phyloP scores from a whole-genome alignment of 495 filamentous ascomycete species.

The Lophiotrema nucula region DNA sequence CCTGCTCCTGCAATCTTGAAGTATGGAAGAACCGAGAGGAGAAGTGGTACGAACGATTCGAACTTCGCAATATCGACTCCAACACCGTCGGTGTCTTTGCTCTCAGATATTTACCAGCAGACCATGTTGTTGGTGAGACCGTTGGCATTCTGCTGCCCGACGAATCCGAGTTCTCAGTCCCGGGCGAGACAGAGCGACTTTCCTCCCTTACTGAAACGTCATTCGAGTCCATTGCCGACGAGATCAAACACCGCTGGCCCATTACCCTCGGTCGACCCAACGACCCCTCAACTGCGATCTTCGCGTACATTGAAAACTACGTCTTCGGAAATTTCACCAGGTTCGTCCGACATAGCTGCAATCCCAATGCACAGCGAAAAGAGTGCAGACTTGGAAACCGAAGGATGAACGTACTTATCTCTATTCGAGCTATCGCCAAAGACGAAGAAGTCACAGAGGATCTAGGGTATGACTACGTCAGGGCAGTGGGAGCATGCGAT shows the following conservation, averaged over 20 bases:
- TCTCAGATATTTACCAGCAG: background rate
- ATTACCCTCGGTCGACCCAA: background rate
- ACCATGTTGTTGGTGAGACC: background rate
- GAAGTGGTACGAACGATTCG: background rate
- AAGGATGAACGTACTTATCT: background rate
- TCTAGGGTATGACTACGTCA: background rate
- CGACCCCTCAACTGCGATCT: background rate
- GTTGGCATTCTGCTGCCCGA: background rate
- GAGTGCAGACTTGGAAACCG: background rate
- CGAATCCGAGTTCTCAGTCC: background rate
- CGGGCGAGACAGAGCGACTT: background rate
- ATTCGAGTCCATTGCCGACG: background rate
- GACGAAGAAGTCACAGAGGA: background rate
- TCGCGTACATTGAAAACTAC: background rate
- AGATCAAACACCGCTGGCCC: background rate
- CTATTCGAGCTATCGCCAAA: background rate
- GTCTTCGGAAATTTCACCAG: background rate
- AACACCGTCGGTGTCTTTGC: background rate
- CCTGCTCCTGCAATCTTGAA: background rate
- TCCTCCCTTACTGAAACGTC: no score
- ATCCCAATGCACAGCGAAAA: background rate
- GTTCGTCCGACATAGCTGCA: background rate
- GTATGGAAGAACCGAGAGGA: background rate
- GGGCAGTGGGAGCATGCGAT: background rate
- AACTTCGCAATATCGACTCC: background rate